These are phyloP conservation scores for Mortierella sp. DNA, from an alignment of 371 early-diverging fungal species.

Conservation along the genomic window DNA sequence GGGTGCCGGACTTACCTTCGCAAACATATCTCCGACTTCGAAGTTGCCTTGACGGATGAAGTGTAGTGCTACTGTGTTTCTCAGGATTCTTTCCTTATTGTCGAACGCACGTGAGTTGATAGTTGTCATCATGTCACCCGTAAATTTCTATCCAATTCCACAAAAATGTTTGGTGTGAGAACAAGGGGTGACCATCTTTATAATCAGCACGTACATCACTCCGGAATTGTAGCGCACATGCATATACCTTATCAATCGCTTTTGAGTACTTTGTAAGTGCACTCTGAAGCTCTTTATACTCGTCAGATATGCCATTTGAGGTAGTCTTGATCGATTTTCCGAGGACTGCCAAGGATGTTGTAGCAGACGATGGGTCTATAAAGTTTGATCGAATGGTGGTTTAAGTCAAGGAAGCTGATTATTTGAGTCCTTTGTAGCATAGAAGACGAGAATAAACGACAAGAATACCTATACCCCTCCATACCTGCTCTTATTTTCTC, in stretches of 20 bases:
- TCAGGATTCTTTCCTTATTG: slow-evolving; percentile 70
- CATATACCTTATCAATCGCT: slow-evolving; percentile 78
- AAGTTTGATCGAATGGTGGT: neutral
- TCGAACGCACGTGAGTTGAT: slow-evolving; percentile 78
- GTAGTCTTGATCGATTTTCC: slow-evolving; percentile 25
- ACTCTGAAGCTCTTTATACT: slow-evolving; percentile 77
- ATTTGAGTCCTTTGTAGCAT: neutral
- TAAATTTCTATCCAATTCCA: slow-evolving; percentile 65
- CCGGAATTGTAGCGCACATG: neutral
- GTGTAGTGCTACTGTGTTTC: slow-evolving; percentile 76
- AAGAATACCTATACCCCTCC: neutral
- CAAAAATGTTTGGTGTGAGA: neutral
- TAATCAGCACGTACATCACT: neutral
- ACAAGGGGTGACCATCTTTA: neutral
- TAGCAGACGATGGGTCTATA: slow-evolving; percentile 43
- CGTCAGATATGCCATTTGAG: slow-evolving; percentile 60
- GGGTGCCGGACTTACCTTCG: slow-evolving; percentile 53
- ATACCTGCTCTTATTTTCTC: slow-evolving; percentile 48
- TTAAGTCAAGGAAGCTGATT: neutral
- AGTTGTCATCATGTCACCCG: slow-evolving; percentile 68
- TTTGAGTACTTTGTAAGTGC: slow-evolving; percentile 78
- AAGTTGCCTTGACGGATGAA: slow-evolving; percentile 93
- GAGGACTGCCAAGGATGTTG: slow-evolving; percentile 19
- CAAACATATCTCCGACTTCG: slow-evolving; percentile 75
- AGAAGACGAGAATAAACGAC: neutral